phyloP scores from a whole-genome alignment of 139 green algal species.

The Coelastrella sp. region DNA sequence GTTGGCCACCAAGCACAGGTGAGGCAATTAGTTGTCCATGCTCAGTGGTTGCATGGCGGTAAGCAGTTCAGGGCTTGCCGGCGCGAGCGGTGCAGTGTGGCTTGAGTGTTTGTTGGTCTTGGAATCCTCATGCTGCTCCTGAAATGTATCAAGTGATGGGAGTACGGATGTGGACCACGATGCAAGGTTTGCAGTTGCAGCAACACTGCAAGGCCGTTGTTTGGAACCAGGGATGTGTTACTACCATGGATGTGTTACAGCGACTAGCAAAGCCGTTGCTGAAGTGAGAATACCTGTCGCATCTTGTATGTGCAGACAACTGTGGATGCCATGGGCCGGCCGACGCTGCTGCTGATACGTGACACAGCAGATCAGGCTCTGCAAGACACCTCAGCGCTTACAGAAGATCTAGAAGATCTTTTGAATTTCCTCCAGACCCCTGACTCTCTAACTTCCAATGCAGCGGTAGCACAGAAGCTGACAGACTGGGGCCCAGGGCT shows the following conservation, averaged over 20 bases:
- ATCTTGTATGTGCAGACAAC: conserved; percentile 5
- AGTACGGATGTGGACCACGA: too few species aligned
- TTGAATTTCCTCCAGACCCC: conserved; percentile 40
- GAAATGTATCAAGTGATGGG: too few species aligned
- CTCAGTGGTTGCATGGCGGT: background rate
- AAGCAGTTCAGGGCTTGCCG: background rate
- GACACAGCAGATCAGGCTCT: conserved; percentile 61
- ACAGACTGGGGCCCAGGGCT: conserved; percentile 40
- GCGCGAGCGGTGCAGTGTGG: background rate
- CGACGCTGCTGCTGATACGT: conserved; percentile 64
- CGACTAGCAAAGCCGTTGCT: too few species aligned
- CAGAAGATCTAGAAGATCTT: conserved; percentile 60
- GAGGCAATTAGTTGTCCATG: background rate
- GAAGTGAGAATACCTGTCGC: too few species aligned
- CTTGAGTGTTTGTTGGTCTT: background rate
- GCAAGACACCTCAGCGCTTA: conserved; percentile 42
- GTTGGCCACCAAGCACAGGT: conserved; percentile 41
- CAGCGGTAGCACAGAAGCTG: conserved; percentile 41
- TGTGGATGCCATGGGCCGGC: conserved; percentile 58
- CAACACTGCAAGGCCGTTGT: too few species aligned
- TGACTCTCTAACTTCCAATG: conserved; percentile 31
- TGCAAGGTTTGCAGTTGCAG: too few species aligned
- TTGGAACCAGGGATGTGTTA: too few species aligned
- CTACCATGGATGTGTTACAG: too few species aligned
- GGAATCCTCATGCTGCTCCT: too few species aligned